Conservation (phyloP, 306 rosid genomes). For the Nissolia schottii region DNA sequence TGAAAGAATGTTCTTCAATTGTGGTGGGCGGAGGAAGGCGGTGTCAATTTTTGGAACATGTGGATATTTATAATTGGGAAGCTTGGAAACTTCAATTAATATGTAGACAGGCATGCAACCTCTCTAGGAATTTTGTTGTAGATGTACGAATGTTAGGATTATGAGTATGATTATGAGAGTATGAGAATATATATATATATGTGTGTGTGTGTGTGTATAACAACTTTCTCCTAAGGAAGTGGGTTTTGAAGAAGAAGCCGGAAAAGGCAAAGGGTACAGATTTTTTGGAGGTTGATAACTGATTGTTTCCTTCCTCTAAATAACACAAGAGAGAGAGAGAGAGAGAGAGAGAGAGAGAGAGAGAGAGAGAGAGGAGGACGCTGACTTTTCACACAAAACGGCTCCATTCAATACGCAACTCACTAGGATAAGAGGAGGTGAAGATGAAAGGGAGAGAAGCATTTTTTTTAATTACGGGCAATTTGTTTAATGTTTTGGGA, state of each 20-base stretch:
- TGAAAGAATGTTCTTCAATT: no score
- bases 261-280: slow-evolving; percentile 13
- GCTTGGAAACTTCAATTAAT: background rate
- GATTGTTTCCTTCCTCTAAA: slow-evolving; percentile 23
- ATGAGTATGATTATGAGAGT: background rate
- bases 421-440: background rate
- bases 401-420: slow-evolving; percentile 52
- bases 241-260: slow-evolving; percentile 16
- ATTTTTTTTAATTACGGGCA: background rate
- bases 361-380: slow-evolving; percentile 35
- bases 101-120: slow-evolving; percentile 10
- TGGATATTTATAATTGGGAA: background rate
- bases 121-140: background rate
- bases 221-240: background rate
- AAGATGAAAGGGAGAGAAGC: background rate
- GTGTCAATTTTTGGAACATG: background rate
- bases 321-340: slow-evolving; percentile 19
- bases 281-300: slow-evolving; percentile 30
- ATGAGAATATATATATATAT: no score
- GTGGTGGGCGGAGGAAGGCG: background rate
- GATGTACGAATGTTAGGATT: background rate
- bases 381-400: slow-evolving; percentile 70
- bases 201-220: background rate
- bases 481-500: background rate
- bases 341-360: slow-evolving; percentile 19